Base-by-base conservation (phyloP, 2,329 filamentous ascomycete species). In the Penicillium capsulatum region DNA sequence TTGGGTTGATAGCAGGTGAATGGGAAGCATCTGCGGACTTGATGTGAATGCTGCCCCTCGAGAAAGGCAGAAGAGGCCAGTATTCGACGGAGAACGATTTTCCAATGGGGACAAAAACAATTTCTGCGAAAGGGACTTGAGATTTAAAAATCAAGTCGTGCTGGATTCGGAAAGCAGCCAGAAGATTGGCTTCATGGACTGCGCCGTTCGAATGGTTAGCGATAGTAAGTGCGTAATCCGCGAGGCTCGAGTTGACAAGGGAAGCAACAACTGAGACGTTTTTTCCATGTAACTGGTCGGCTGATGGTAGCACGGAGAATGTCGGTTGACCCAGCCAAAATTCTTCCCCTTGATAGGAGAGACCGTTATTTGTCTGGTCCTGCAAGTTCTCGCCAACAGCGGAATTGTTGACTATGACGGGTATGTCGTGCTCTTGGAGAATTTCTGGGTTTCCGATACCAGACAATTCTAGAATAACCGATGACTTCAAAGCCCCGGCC, bases 401-500 rank as follows among this genome's bases (percentile, higher is more conserved):
- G 7, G 67, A 40, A 7, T 59, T 48, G 34, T 61, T 46, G 30
- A 64, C 52, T 19, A 49, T 49, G 13, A 59, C 34, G 7, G 54
- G 34, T 19, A 64, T 60, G 30, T 56, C 40, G 38, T 54, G 43
- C 31, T 56, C 48, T 2, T 34, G 19, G 6, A 65, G 55, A 16
- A 63, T 54, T 20, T 47, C 43, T 8, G 58, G 55, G 34, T 60
- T 63, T 49, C 80, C 80, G 27, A 84, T 67, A 0, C 80, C 80
- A 0, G 78, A 82, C 2, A 80, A 64, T 49, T 83, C 80, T 14
- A 76, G 70, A 13, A 79, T 64, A 54, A 70, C 72, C 8, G 73
- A 79, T 10, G 75, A 79, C 51, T 71, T 73, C 30, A 76, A 62
- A 13, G 73, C 71, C 0, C 81, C 81, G 1, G 79, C 78, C 0